These are phyloP conservation scores for Telfairia occidentalis DNA, from an alignment of 331 rosid species.

Conservation along the genomic window DNA sequence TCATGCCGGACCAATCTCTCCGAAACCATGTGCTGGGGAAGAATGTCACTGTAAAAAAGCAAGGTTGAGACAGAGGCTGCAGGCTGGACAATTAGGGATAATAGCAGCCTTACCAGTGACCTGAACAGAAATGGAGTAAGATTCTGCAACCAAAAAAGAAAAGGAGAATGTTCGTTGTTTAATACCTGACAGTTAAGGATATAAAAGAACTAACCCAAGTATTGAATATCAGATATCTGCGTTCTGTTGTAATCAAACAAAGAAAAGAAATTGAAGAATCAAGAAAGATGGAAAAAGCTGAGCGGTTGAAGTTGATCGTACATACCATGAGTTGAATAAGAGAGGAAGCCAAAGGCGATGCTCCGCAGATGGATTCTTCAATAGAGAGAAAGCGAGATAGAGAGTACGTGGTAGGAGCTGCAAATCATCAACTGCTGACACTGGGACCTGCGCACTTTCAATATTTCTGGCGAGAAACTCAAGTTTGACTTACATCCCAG, in stretches of 20 bases:
- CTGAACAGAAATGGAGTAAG: constrained; percentile 47
- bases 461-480: neutral
- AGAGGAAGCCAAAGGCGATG: constrained; percentile 7
- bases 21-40: constrained; percentile 36
- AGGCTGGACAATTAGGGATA: constrained; percentile 37
- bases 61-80: constrained; percentile 41
- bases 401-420: neutral
- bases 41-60: constrained; percentile 46
- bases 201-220: neutral
- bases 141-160: constrained; percentile 27
- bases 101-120: constrained; percentile 42
- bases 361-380: neutral
- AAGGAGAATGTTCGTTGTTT: neutral
- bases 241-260: neutral
- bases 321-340: constrained; percentile 9
- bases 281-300: constrained; percentile 7
- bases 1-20: constrained; percentile 48
- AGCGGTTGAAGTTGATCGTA: neutral
- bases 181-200: neutral
- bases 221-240: neutral
- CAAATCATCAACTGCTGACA: constrained; percentile 11
- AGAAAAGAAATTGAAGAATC: neutral
- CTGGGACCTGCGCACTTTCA: constrained; percentile 16
- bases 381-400: neutral
- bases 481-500: constrained; percentile 6